Evolutionary conservation across 2,329 filamentous ascomycete species (phyloP).

Genomic region (Trichoderma atroviride): DNA sequence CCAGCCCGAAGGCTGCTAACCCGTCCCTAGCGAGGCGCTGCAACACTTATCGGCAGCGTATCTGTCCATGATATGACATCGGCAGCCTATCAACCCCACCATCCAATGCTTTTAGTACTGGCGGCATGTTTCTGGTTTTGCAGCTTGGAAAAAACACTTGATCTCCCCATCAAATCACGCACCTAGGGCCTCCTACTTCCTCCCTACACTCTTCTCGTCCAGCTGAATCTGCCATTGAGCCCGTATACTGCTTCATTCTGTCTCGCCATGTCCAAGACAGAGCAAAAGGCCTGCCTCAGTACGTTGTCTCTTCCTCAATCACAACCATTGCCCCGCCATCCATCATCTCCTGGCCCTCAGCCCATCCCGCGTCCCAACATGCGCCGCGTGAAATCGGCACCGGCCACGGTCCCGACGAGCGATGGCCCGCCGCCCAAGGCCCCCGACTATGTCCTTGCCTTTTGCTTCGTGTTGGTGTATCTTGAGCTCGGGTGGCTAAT

Average conservation of each 20-base stretch:
- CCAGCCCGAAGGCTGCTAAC: not conserved
- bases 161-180: conserved; percentile 38
- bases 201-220: conserved; percentile 25
- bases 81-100: conserved; percentile 27
- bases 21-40: not conserved
- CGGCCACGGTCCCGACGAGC: conserved; percentile 28
- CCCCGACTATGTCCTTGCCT: conserved; percentile 48
- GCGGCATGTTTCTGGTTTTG: conserved; percentile 19
- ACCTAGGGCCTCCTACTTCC: conserved; percentile 27
- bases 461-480: conserved; percentile 58
- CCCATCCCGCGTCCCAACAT: conserved; percentile 28
- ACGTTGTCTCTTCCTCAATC: conserved; percentile 47
- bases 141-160: conserved; percentile 18
- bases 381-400: conserved; percentile 32
- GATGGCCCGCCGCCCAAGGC: conserved; percentile 24
- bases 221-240: conserved; percentile 7
- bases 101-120: conserved; percentile 27
- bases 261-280: conserved; percentile 55
- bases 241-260: not conserved
- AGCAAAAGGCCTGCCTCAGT: conserved; percentile 65
- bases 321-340: conserved; percentile 32
- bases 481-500: conserved; percentile 63
- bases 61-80: conserved; percentile 20
- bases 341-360: conserved; percentile 1
- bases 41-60: conserved; percentile 9